Percentiles rank a stretch among this genome's conserved stretches.
These are phyloP conservation scores for Vaccinium vitisidaea DNA, from an alignment of 148 eudicot genomes.

Conservation along the genomic window DNA sequence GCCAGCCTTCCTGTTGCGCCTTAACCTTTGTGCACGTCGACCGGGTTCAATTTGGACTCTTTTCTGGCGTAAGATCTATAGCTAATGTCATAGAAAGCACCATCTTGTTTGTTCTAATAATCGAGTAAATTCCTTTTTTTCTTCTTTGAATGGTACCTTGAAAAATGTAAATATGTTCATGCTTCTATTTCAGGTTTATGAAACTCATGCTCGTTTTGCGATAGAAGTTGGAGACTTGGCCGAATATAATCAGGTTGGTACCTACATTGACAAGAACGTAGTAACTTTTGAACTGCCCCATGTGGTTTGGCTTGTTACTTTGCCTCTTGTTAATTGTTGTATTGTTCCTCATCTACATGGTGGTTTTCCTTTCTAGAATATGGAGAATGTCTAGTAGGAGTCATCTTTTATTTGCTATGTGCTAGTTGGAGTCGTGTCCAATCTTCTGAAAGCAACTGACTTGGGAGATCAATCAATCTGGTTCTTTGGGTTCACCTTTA, in stretches of 20 bases:
- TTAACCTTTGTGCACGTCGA: background rate
- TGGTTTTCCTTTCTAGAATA: background rate
- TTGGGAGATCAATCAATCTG: background rate
- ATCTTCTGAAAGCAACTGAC: background rate
- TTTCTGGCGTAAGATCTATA: background rate
- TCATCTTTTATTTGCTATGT: background rate
- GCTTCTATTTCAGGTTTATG: conserved; percentile 65
- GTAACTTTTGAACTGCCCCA: background rate
- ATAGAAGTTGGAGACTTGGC: conserved; percentile 94
- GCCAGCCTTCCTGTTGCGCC: background rate
- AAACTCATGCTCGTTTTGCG: conserved; percentile 95
- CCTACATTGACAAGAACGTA: background rate
- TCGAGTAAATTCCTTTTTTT: background rate
- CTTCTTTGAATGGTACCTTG: conserved; percentile 1
- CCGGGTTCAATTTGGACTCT: background rate
- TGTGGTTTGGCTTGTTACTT: background rate
- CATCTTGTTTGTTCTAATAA: background rate
- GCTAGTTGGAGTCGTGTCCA: conserved; percentile 1
- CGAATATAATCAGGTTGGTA: conserved; percentile 85
- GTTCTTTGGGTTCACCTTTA: background rate
- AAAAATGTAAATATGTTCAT: background rate
- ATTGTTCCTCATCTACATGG: background rate
- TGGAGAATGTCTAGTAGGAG: background rate
- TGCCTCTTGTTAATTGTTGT: background rate
- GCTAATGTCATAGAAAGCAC: background rate